These are phyloP conservation scores for Penicillium dipodomyicola DNA, from an alignment of 495 filamentous ascomycete genomes.

Conservation along the genomic window DNA sequence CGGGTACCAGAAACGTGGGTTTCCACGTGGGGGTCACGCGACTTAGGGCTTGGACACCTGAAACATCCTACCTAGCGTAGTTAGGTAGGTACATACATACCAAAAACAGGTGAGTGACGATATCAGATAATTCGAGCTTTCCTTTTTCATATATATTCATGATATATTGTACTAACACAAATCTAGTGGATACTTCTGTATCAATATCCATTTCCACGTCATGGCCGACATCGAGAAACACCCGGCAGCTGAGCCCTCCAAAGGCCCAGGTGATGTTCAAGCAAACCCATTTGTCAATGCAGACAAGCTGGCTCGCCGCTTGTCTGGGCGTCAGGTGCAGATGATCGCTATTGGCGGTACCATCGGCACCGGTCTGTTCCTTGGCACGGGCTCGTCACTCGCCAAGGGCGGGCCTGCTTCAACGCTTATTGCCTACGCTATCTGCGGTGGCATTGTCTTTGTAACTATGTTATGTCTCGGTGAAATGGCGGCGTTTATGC, in stretches of 20 bases:
- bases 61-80: not conserved
- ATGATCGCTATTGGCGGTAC: conserved; percentile 64
- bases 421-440: conserved; percentile 56
- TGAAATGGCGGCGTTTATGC: conserved; percentile 52
- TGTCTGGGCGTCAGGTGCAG: conserved; percentile 54
- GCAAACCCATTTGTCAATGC: conserved; percentile 24
- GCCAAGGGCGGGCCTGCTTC: conserved; percentile 60
- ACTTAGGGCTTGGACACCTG: conserved; percentile 12
- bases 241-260: conserved; percentile 15
- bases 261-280: conserved; percentile 11
- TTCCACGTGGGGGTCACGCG: conserved; percentile 22
- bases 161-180: not conserved
- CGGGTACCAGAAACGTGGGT: not conserved
- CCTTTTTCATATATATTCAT: not conserved
- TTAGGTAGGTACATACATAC: no score
- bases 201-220: not conserved
- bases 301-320: conserved; percentile 36
- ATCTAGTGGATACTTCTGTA: not conserved
- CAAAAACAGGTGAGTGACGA: not conserved
- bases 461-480: conserved; percentile 50
- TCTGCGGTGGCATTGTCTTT: conserved; percentile 49
- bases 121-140: not conserved
- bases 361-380: conserved; percentile 65
- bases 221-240: conserved; percentile 33
- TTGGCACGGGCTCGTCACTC: conserved; percentile 59